These are phyloP conservation scores for Hibiscus syriacus DNA, from an alignment of 345 rosid genomes.

Conservation along the genomic window DNA sequence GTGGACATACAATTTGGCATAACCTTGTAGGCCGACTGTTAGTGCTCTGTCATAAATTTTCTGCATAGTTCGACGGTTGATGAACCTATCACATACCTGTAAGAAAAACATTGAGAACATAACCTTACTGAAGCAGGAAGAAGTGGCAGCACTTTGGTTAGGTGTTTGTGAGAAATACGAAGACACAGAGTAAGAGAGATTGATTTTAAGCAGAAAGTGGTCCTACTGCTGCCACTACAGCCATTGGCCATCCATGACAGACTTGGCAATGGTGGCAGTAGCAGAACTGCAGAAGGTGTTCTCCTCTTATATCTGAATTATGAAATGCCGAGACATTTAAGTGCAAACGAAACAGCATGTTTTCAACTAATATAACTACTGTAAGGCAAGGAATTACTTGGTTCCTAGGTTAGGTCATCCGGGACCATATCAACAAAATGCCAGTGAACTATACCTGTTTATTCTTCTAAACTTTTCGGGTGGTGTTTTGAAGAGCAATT, in stretches of 20 bases:
- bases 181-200: neutral
- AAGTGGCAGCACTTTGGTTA: neutral
- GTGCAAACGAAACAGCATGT: neutral
- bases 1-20: conserved; percentile 69
- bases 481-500: neutral
- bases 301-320: neutral
- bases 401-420: neutral
- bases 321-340: neutral
- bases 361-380: neutral
- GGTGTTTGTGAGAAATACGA: neutral
- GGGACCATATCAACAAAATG: neutral
- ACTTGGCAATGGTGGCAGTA: neutral
- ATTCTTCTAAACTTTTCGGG: neutral
- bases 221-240: neutral
- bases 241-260: neutral
- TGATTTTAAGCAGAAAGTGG: neutral
- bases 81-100: conserved; percentile 85
- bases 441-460: neutral
- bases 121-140: neutral
- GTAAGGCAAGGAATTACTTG: neutral
- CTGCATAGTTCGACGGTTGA: conserved; percentile 55
- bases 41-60: conserved; percentile 69
- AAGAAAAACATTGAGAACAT: conserved; percentile 7
- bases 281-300: neutral
- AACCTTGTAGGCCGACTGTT: conserved; percentile 77